phyloP scores from a whole-genome alignment of 2,329 filamentous ascomycete species.

The Atkinsonella hypoxylon region DNA sequence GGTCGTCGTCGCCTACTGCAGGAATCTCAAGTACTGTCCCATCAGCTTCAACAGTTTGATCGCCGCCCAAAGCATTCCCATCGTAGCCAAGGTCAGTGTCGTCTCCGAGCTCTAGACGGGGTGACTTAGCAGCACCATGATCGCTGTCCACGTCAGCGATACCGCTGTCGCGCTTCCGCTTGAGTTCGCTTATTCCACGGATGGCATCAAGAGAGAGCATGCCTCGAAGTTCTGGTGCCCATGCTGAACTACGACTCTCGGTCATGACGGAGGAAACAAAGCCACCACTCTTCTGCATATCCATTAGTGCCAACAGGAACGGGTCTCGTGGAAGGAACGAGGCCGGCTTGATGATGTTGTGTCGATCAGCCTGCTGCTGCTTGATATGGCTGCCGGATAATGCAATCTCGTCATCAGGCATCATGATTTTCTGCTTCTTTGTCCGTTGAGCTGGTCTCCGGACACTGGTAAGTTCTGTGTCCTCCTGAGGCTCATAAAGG shows the following conservation, averaged over 20 bases:
- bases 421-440: slow-evolving; percentile 66
- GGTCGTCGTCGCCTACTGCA: slow-evolving; percentile 33
- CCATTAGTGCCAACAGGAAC: slow-evolving; percentile 74
- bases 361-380: slow-evolving; percentile 73
- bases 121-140: slow-evolving; percentile 51
- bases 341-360: slow-evolving; percentile 72
- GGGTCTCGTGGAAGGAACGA: slow-evolving; percentile 81
- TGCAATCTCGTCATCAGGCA: slow-evolving; percentile 70
- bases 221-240: slow-evolving; percentile 88
- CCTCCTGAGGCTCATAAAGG: slow-evolving; percentile 49
- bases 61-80: slow-evolving; percentile 36
- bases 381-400: slow-evolving; percentile 69
- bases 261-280: slow-evolving; percentile 83
- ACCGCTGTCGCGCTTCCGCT: slow-evolving; percentile 86
- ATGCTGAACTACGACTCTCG: slow-evolving; percentile 63
- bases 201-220: slow-evolving; percentile 80
- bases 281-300: slow-evolving; percentile 80
- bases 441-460: slow-evolving; percentile 61
- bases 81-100: slow-evolving; percentile 43
- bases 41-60: slow-evolving; percentile 43
- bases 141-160: slow-evolving; percentile 68
- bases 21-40: slow-evolving; percentile 54
- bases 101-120: slow-evolving; percentile 56
- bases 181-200: slow-evolving; percentile 65
- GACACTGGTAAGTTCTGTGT: slow-evolving; percentile 44